phyloP scores from a whole-genome alignment of 345 rosid genomes.

The Passiflora organensis region DNA sequence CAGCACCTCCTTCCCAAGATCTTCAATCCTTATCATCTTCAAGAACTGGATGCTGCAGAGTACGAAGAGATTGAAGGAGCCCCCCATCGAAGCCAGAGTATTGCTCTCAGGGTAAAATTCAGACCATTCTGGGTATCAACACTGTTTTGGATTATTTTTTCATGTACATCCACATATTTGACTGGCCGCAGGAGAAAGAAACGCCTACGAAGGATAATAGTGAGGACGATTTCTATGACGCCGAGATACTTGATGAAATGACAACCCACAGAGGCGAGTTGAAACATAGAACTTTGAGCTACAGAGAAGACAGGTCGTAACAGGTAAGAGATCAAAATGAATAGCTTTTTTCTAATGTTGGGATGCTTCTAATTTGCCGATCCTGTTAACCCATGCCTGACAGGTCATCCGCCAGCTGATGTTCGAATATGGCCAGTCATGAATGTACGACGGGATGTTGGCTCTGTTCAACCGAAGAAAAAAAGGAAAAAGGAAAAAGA shows the following conservation, averaged over 20 bases:
- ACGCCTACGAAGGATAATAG: conserved; percentile 9
- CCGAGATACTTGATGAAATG: conserved; percentile 74
- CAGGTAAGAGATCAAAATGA: conserved; percentile 21
- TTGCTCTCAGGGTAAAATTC: conserved; percentile 39
- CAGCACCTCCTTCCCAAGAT: conserved; percentile 62
- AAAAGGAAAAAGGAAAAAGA: too few species aligned
- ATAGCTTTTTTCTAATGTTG: too few species aligned
- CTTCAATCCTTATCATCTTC: conserved; percentile 53
- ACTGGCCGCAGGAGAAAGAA: conserved; percentile 34
- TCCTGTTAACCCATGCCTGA: conserved; percentile 9
- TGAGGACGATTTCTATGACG: conserved; percentile 53
- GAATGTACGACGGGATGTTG: too few species aligned
- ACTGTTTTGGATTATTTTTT: background rate
- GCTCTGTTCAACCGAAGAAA: too few species aligned
- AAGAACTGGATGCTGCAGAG: conserved; percentile 64
- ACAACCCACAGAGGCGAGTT: conserved; percentile 76
- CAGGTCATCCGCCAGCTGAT: conserved; percentile 20
- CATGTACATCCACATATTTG: conserved; percentile 4
- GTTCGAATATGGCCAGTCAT: background rate
- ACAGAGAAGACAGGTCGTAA: conserved; percentile 39
- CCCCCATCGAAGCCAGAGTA: conserved; percentile 39
- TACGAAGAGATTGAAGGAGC: conserved; percentile 66
- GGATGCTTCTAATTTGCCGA: background rate
- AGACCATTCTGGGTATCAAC: background rate
- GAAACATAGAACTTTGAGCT: conserved; percentile 56